These are phyloP conservation scores for Fusarium longipes DNA, from an alignment of 2,329 filamentous ascomycete species.

Conservation along the genomic window DNA sequence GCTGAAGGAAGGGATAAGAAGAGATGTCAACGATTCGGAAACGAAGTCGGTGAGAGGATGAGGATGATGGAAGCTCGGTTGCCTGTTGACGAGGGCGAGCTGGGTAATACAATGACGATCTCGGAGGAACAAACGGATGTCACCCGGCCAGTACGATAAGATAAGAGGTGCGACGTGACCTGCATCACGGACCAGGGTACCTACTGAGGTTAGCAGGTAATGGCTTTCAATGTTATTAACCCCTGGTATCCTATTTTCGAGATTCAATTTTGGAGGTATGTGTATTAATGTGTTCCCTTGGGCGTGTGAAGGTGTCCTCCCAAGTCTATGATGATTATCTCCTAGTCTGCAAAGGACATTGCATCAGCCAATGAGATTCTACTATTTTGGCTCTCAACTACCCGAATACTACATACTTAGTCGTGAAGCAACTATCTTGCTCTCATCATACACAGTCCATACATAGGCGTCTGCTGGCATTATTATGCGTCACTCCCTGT, in stretches of 20 bases:
- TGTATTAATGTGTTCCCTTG: background rate
- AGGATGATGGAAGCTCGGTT: conserved; percentile 10
- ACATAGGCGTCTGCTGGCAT: background rate
- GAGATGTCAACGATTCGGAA: background rate
- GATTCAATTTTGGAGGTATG: too few relatives aligned
- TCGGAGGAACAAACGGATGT: conserved; percentile 31
- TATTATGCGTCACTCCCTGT: background rate
- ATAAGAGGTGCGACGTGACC: conserved; percentile 31
- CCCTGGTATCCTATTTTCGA: background rate
- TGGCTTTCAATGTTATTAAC: background rate
- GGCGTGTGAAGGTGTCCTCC: background rate
- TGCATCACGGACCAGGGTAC: background rate
- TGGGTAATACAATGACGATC: conserved; percentile 28
- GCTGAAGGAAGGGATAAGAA: conserved; percentile 4
- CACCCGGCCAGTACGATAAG: conserved; percentile 38
- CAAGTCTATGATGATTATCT: background rate
- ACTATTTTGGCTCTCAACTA: background rate
- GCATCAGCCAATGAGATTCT: background rate
- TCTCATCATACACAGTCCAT: background rate
- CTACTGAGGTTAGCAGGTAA: too few relatives aligned
- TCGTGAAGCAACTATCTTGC: background rate
- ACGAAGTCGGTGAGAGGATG: conserved; percentile 3
- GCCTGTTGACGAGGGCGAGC: conserved; percentile 22
- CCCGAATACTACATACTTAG: background rate
- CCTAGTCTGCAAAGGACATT: background rate